Base-by-base conservation (phyloP, 2,329 filamentous ascomycete genomes). In the Colletotrichum falcatum region DNA sequence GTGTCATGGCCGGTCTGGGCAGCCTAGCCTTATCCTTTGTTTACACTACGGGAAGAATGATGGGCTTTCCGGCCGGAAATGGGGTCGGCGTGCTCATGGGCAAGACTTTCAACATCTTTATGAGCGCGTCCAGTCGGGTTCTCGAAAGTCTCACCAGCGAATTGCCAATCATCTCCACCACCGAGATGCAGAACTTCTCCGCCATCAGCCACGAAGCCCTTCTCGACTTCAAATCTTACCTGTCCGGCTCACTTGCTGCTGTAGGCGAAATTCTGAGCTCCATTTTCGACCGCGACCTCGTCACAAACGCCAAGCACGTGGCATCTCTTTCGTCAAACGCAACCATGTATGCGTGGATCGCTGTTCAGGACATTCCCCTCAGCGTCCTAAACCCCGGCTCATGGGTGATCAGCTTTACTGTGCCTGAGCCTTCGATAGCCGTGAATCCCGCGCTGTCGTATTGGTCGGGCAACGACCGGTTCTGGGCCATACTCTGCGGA, bases 161-260 rank as follows among this genome's bases (percentile, higher is more conserved):
- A 42, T 79, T 87, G 35, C 84, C 85, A 0, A 79, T 86, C 62
- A 82, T 87, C 28, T 84, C 86, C 1, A 76, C 80, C 5, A 83
- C 88, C 2, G 92, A 94, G 76, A 88, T 94, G 65, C 91, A 91
- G 61, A 90, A 91, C 75, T 95, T 95, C 75, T 95, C 92, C 0
- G 90, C 92, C 54, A 83, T 92, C 74, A 94, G 92, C 68, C 92
- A 94, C 76, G 89, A 90, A 69, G 90, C 92, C 11, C 81, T 94
- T 42, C 82, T 89, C 49, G 80, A 84, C 5, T 83, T 94, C 67
- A 90, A 92, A 77, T 80, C 80, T 39, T 82, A 88, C 39, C 79
- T 91, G 37, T 76, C 78, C 5, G 74, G 79, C 14, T 75, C 83
- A 0, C 74, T 88, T 8, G 78, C 81, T 1, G 75, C 79, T 6